phyloP scores from a whole-genome alignment of 306 rosid species.

The Corylus americana region DNA sequence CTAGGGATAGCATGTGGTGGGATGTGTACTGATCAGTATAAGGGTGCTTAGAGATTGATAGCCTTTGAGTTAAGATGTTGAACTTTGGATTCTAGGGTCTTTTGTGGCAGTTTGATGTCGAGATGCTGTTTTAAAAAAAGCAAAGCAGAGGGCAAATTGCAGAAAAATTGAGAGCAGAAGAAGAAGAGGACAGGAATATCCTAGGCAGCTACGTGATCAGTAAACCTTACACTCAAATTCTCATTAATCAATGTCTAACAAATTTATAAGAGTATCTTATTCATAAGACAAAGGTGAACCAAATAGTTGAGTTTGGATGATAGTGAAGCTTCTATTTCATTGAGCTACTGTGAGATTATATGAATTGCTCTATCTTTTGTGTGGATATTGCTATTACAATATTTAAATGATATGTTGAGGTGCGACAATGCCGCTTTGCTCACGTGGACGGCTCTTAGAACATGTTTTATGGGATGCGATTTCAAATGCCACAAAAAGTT shows the following conservation, averaged over 20 bases:
- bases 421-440: too few relatives aligned
- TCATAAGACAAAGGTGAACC: background rate
- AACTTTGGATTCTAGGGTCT: background rate
- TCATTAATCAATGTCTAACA: background rate
- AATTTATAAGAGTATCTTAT: background rate
- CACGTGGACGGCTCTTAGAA: too few relatives aligned
- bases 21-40: background rate
- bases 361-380: background rate
- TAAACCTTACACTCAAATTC: background rate
- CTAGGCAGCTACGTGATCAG: background rate
- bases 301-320: background rate
- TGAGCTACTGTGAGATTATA: slow-evolving; percentile 11
- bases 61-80: background rate
- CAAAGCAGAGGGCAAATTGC: background rate
- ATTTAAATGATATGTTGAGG: background rate
- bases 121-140: background rate
- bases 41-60: background rate
- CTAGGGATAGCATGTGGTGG: background rate
- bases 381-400: background rate
- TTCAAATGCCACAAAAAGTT: too few relatives aligned
- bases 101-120: too few relatives aligned
- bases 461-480: too few relatives aligned
- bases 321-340: too few relatives aligned
- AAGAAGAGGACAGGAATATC: background rate
- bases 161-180: background rate